Percentiles rank a stretch among this genome's conserved stretches.
phyloP scores from a whole-genome alignment of 1,139 yeast species.

The Ogataea hybrid region DNA sequence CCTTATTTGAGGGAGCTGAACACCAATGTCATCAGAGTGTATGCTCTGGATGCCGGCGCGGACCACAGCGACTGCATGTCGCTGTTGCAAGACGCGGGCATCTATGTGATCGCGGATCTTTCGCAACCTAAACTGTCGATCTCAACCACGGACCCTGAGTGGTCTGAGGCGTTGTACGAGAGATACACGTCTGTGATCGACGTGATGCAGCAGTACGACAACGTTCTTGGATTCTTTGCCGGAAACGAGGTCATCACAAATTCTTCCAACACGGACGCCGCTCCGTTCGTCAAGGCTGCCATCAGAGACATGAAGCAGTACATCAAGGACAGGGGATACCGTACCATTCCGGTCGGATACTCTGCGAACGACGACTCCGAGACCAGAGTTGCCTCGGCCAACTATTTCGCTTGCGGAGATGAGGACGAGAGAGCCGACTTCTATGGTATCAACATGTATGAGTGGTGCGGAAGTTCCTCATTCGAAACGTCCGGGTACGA shows the following conservation, averaged over 20 bases:
- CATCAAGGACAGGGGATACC: too few species aligned
- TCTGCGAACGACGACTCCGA: too few species aligned
- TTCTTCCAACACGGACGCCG: too few species aligned
- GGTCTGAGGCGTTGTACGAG: slow-evolving; percentile 59
- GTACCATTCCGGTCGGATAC: too few species aligned
- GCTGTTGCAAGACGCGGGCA: slow-evolving; percentile 52
- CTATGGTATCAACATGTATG: too few species aligned
- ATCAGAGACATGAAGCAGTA: too few species aligned
- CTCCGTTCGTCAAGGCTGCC: too few species aligned
- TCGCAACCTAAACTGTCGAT: slow-evolving; percentile 52
- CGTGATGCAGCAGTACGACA: slow-evolving; percentile 65
- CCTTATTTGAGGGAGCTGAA: slow-evolving; percentile 50
- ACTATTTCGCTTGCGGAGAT: too few species aligned
- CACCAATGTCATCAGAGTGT: slow-evolving; percentile 53
- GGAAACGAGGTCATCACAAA: slow-evolving; percentile 90
- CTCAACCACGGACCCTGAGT: slow-evolving; percentile 43
- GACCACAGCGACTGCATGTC: slow-evolving; percentile 55
- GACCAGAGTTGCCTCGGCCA: too few species aligned
- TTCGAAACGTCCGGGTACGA: too few species aligned
- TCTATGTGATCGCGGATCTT: slow-evolving; percentile 53
- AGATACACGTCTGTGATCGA: slow-evolving; percentile 73
- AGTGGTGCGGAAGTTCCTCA: too few species aligned
- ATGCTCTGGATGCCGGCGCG: slow-evolving; percentile 51
- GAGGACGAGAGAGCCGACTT: too few species aligned
- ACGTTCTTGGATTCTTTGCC: slow-evolving; percentile 85